Evolutionary conservation across 305 asterid genomes (phyloP), one percentile per base, ranked within the genome.

Genomic region (Fraxinus sp.): DNA sequence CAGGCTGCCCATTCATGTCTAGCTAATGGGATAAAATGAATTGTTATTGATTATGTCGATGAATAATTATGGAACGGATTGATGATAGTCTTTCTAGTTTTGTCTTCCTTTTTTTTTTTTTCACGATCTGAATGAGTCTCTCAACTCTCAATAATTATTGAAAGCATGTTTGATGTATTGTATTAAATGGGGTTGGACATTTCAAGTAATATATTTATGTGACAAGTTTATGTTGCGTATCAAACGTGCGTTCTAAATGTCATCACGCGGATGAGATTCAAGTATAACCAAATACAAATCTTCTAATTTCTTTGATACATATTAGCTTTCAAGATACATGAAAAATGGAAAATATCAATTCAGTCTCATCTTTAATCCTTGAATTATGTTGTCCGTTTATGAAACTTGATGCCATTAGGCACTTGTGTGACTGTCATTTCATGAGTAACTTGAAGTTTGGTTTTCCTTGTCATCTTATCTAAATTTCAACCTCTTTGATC

Each of bases 1-100:
- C 57, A 36, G n/a, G 83, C 79, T 92, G 95, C 74, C 95, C 95
- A 28, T 89, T 90, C 87, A 83, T 90, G 91, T 81, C 86, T 76
- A 85, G 55, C 85, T 7, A 13, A 22, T 22, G 33, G 7, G 16
- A n/a, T 64, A 44, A 10, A 10, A 44, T 44, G 55, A 44, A 44
- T 44, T 10, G 55, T 44, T 44, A 11, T 11, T 44, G 14, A 44
- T 44, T 44, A 44, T 44, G 16, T 44, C 55, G 5, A 44, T 44
- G 55, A 44, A 44, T 44, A 11, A 44, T 10, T 44, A 13, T 10
- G n/a, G 55, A 11, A 44, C 4, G n/a, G 16, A 44, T 44, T 10
- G 55, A 11, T 16, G 14, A 44, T 44, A 44, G n/a, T 10, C 55
- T 44, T 44, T 44, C 55, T 44, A 5, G 55, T 44, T 44, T 44